Conservation (phyloP, 2,329 filamentous ascomycete genomes). For the Botrytis deweyae region DNA sequence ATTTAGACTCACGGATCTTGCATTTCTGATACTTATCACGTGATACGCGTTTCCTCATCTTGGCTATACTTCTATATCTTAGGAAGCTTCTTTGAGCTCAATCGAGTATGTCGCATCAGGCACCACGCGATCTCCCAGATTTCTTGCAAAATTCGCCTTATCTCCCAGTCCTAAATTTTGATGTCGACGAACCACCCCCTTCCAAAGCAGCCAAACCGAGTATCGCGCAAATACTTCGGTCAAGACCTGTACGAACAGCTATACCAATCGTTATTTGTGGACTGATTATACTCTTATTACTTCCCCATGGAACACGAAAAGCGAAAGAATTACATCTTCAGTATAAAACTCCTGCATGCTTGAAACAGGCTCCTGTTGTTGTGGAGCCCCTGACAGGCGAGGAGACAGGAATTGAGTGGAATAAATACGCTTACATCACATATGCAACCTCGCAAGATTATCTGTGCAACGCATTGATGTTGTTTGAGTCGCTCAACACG, state of each 20-base stretch:
- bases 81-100: no score
- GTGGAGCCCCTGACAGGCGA: constrained; percentile 15
- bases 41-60: not conserved
- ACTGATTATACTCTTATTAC: constrained; percentile 11
- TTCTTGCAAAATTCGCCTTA: constrained; percentile 36
- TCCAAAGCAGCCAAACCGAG: constrained; percentile 34
- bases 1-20: not conserved
- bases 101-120: constrained; percentile 1
- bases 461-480: constrained; percentile 52
- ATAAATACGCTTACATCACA: constrained; percentile 49
- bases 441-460: constrained; percentile 51
- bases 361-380: constrained; percentile 18
- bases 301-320: constrained; percentile 10
- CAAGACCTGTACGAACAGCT: constrained; percentile 40
- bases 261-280: constrained; percentile 21
- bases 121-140: constrained; percentile 26
- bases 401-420: constrained; percentile 43
- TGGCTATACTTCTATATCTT: not conserved
- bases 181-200: constrained; percentile 16
- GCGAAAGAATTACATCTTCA: constrained; percentile 10
- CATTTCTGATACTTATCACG: not conserved
- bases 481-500: constrained; percentile 47
- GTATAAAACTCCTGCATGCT: constrained; percentile 18
- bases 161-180: constrained; percentile 19
- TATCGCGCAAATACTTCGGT: constrained; percentile 41